A percentile compares a stretch with the other conserved stretches of the same genome.
Conservation (phyloP, 768 basidiomycete species). For the Lactifluus hygrophoroides region DNA sequence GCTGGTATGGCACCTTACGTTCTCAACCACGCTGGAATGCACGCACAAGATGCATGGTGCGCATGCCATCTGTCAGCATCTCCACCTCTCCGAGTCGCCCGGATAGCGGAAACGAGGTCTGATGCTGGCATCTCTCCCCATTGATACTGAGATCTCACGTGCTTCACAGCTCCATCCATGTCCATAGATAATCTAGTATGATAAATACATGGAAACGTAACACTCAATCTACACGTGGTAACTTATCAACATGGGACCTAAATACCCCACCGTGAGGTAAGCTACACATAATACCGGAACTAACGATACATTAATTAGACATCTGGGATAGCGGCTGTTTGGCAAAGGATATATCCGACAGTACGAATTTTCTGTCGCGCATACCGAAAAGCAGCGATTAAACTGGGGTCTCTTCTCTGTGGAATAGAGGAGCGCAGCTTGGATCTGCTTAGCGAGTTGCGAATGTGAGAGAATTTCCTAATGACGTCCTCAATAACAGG, state of each 20-base stretch:
- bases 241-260: not conserved
- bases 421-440: slow-evolving; percentile 28
- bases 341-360: not conserved
- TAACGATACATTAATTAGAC: not conserved
- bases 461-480: slow-evolving; percentile 24
- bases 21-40: not conserved
- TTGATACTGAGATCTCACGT: not conserved
- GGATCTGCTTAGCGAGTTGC: slow-evolving; percentile 18
- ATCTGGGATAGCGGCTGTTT: not conserved
- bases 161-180: not conserved
- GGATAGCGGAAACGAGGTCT: not conserved
- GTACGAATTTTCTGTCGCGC: not conserved
- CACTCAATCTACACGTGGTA: not conserved
- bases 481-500: slow-evolving; percentile 28
- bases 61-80: not conserved
- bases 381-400: not conserved
- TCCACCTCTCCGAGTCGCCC: not conserved
- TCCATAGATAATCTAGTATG: not conserved
- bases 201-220: not conserved
- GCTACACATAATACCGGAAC: not conserved
- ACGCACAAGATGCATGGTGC: not conserved
- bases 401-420: not conserved
- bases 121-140: not conserved
- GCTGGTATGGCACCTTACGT: not conserved
- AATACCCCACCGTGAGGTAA: too few relatives aligned